Evolutionary conservation across 1,284 basidiomycete species (phyloP).

Genomic region (Ceratobasidium sp.): DNA sequence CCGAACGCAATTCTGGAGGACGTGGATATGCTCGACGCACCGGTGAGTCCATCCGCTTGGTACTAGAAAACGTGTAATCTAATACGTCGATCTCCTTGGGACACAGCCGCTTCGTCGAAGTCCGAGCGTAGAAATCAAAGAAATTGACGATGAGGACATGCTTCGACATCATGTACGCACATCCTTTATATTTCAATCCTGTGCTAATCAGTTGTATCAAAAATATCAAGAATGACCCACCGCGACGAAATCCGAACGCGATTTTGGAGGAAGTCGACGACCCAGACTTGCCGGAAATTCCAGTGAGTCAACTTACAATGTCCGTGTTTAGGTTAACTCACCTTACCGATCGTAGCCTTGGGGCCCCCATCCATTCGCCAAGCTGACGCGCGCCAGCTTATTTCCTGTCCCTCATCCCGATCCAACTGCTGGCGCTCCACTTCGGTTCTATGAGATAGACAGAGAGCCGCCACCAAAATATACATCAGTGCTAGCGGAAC

Average conservation of each 20-base stretch:
- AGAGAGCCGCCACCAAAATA: neutral
- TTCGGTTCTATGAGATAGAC: neutral
- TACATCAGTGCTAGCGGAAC: neutral
- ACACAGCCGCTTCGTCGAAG: neutral
- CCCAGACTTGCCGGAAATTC: neutral
- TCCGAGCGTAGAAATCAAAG: neutral
- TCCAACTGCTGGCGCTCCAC: conserved; percentile 5
- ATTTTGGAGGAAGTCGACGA: neutral
- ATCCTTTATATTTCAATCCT: neutral
- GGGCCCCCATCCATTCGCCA: neutral
- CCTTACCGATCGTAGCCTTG: neutral
- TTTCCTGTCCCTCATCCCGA: neutral
- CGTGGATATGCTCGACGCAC: no score
- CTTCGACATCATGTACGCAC: neutral
- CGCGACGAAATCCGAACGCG: neutral
- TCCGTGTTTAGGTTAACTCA: neutral
- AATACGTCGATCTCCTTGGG: neutral
- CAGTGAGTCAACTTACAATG: neutral
- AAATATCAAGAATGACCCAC: neutral
- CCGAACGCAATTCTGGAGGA: no score
- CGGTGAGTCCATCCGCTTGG: neutral
- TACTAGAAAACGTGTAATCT: no score
- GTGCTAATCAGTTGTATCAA: neutral
- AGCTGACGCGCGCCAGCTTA: neutral
- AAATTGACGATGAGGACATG: conserved; percentile 5